Evolutionary conservation across 306 rosid species (phyloP).

Genomic region (Malus sylvestris): DNA sequence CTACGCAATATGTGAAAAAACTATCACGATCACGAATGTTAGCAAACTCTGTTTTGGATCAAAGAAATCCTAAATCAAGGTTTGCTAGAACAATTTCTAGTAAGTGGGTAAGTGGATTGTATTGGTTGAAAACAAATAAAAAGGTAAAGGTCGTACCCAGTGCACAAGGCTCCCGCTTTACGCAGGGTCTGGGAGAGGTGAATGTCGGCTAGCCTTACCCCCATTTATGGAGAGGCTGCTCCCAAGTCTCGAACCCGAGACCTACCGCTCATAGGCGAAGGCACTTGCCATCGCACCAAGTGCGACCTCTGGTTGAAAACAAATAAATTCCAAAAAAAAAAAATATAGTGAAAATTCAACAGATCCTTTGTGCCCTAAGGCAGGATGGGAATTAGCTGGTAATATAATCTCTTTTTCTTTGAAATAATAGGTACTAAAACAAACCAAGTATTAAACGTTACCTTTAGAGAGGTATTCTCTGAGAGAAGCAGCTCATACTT

Average conservation of each 20-base stretch:
- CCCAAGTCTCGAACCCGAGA: too few species aligned
- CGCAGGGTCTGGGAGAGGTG: too few species aligned
- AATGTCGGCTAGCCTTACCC: too few species aligned
- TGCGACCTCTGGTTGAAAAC: not conserved
- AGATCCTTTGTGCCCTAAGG: not conserved
- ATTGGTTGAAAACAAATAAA: not conserved
- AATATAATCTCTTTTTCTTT: not conserved
- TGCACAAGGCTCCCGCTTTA: too few species aligned
- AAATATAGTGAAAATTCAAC: not conserved
- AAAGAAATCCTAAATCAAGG: not conserved
- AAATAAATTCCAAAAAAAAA: not conserved
- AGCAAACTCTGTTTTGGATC: not conserved
- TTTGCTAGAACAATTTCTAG: not conserved
- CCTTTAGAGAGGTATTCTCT: slow-evolving; percentile 89
- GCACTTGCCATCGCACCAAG: too few species aligned
- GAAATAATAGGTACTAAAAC: not conserved
- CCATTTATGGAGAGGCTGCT: too few species aligned
- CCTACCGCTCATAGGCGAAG: too few species aligned
- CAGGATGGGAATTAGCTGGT: not conserved
- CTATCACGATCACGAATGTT: not conserved
- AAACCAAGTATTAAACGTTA: slow-evolving; percentile 7
- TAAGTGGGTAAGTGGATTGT: not conserved
- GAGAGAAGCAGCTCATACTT: slow-evolving; percentile 81
- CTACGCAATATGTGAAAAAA: not conserved
- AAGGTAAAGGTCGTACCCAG: too few species aligned